Evolutionary conservation across 768 basidiomycete species (phyloP), one percentile per base, ranked within the genome.

Genomic region (Nevesoporus exiguus): DNA sequence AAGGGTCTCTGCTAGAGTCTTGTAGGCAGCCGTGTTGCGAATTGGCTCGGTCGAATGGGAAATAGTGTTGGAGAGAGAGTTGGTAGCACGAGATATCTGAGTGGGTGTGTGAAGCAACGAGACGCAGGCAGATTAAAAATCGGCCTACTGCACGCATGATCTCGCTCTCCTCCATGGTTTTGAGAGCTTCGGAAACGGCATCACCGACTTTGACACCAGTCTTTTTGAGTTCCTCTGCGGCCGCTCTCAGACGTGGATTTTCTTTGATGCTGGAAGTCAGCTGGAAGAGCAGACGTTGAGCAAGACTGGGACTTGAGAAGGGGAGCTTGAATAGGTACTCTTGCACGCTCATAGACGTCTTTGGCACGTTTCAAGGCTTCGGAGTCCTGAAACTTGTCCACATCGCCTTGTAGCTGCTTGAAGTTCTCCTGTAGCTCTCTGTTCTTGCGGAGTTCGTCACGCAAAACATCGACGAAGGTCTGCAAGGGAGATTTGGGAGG

Each of bases 321-420:
- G 55, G 25, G 33, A 40, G 29, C n/a, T 22, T 15, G 53, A 50
- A 49, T 49, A 80, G 84, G 57, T 66, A 98, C 95, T 74, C 96
- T 81, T 8, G 96, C 93, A 56, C 88, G 83, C 75, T 98, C 96
- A 73, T 98, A 98, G 54, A 91, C 85, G 47, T 90, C 93, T 68
- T 81, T 82, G 2, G 94, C 94, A 63, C 80, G 81, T 76, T 91
- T 93, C 93, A 99, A 87, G 14, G 94, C 88, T 67, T 96, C 93
- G 50, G 92, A 93, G 70, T 98, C 97, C 77, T 98, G 95, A 46
- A 98, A 73, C 74, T 97, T 97, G 74, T 93, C 91, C 34, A 97
- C 96, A 71, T 98, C 94, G 58, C 97, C 97, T 73, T 96, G 93
- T 17, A 99, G 79, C 73, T 97, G 93, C 76, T 94, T 95, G 45